These are phyloP conservation scores for Tulasnella calospora DNA, from an alignment of 768 basidiomycete genomes.

Conservation along the genomic window DNA sequence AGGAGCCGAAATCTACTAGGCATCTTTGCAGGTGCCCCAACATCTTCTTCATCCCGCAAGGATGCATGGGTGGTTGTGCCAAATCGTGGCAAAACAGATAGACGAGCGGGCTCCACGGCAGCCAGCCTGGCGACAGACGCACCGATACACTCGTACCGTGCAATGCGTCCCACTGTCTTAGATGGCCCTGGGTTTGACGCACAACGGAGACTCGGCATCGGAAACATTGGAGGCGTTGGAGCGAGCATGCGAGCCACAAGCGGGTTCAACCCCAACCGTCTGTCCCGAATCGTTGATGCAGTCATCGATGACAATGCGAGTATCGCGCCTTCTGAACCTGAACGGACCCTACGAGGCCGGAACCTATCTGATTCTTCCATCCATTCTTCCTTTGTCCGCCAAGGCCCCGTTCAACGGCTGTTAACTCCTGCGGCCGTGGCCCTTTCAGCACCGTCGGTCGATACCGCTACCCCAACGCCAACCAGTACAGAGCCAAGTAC, in stretches of 20 bases:
- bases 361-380: slow-evolving; percentile 92
- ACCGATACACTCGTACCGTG: background rate
- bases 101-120: slow-evolving; percentile 8
- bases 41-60: slow-evolving; percentile 34
- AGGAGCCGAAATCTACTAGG: slow-evolving; percentile 49
- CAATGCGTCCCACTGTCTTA: background rate
- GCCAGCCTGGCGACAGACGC: background rate
- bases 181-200: slow-evolving; percentile 7
- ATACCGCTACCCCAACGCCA: slow-evolving; percentile 19
- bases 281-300: slow-evolving; percentile 73
- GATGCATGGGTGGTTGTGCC: slow-evolving; percentile 76
- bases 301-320: slow-evolving; percentile 51
- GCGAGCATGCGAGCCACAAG: slow-evolving; percentile 15
- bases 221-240: slow-evolving; percentile 29
- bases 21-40: slow-evolving; percentile 89
- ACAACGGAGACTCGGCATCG: slow-evolving; percentile 31
- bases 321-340: slow-evolving; percentile 34
- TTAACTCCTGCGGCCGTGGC: slow-evolving; percentile 43
- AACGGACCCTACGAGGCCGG: slow-evolving; percentile 60
- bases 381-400: slow-evolving; percentile 67
- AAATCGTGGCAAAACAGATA: slow-evolving; percentile 32
- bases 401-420: slow-evolving; percentile 31
- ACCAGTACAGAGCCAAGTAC: background rate
- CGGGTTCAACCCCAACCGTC: slow-evolving; percentile 29
- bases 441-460: slow-evolving; percentile 17